Evolutionary conservation across 441 rosid genomes (phyloP), one percentile per base, ranked within the genome.

Genomic region (Corymbia citriodora): DNA sequence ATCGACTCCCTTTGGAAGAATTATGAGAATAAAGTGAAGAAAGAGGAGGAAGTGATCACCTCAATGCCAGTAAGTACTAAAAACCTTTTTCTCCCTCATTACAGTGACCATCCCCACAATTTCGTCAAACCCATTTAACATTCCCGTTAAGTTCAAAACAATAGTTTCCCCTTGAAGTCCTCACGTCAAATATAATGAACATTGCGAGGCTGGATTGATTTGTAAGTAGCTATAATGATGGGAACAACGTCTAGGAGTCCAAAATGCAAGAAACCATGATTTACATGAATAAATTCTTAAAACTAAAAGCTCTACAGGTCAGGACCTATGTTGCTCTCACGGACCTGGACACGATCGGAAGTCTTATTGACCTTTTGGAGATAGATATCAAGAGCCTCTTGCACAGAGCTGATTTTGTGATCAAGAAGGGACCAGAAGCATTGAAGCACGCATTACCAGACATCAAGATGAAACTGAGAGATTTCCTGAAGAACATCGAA

Each of bases 401-500:
- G 93, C 90, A 90, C 89, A 93, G 89, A 61, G 96, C 94, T 23
- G 97, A 94, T 48, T 94, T 98, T 4, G 95, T 95, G 1, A 92
- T 95, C 25, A 94, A 95, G 89, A 93, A 55, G n/a, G 65, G n/a
- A 59, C 12, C n/a, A 90, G 95, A 92, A 27, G 97, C 97, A 33
- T 96, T 95, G 55, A 95, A 87, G 91, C 83, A 95, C n/a, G 97
- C 91, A n/a, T 91, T 96, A 18, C 93, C 83, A 23, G 99, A 97
- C 93, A 97, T 96, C 5, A 97, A 92, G 92, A 96, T 91, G n/a
- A 59, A 59, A n/a, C 93, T 98, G 81, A 96, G 93, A 29, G 95
- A 90, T 93, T 96, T 98, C 88, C 95, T 94, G 97, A 95, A 93
- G 93, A 93, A 93, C 89, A 94, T 96, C 11, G 98, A 98, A 89